Percentiles rank a stretch among this genome's conserved stretches.
phyloP scores from a whole-genome alignment of 345 rosid genomes.

The Camelina hispida region DNA sequence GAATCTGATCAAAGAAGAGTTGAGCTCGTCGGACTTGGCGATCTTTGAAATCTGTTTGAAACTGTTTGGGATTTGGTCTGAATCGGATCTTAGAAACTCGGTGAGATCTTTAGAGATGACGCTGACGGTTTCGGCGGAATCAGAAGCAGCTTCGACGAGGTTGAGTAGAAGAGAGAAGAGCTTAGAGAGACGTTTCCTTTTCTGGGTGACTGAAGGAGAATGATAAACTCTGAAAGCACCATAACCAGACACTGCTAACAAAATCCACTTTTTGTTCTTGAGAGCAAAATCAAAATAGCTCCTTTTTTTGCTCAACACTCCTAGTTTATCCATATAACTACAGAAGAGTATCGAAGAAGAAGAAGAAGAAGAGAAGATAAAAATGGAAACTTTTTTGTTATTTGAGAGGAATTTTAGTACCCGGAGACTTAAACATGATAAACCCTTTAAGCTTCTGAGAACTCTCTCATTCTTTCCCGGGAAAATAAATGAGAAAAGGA shows the following conservation, averaged over 20 bases:
- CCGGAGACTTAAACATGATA: constrained; percentile 3
- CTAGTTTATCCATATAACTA: constrained; percentile 55
- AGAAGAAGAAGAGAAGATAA: background rate
- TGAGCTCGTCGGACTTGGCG: constrained; percentile 60
- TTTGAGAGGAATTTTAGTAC: background rate
- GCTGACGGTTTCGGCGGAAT: constrained; percentile 59
- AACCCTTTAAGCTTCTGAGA: constrained; percentile 10
- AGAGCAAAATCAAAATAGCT: constrained; percentile 50
- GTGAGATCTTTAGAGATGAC: constrained; percentile 62
- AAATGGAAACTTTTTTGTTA: background rate
- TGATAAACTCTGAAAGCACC: constrained; percentile 67
- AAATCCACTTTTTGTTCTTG: constrained; percentile 64
- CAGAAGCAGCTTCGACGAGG: constrained; percentile 61
- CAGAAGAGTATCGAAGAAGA: background rate
- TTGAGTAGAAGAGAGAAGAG: constrained; percentile 58
- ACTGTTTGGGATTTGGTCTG: constrained; percentile 73
- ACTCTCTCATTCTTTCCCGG: constrained; percentile 18
- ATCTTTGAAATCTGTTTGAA: constrained; percentile 74
- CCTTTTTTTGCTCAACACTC: constrained; percentile 47
- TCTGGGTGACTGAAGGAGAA: constrained; percentile 56
- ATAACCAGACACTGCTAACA: constrained; percentile 55
- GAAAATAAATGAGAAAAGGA: constrained; percentile 23
- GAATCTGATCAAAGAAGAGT: constrained; percentile 49
- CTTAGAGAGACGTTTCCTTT: constrained; percentile 57
- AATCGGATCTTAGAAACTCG: constrained; percentile 61